Base-by-base conservation (phyloP, 2,329 filamentous ascomycete genomes). In the Fusarium falciforme region DNA sequence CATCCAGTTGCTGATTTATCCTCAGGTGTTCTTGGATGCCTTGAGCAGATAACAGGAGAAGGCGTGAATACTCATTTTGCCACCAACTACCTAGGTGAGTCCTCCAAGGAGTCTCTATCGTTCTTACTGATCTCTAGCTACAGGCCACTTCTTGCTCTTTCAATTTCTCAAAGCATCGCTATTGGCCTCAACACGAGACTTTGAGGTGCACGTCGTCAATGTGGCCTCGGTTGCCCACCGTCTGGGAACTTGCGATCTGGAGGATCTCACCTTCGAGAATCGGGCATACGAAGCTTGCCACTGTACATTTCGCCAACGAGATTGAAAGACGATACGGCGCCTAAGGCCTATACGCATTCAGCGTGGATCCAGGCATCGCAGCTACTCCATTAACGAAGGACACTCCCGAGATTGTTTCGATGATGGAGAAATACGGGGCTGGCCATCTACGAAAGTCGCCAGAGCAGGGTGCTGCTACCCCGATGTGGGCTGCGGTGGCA, bases 141-240 rank as follows among this genome's bases (percentile, higher is more conserved):
- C 3, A 63, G 61, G 61, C 14, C 61, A 63, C n/a, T 63, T 63
- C 25, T 63, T 63, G 14, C 47, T 63, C 14, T 63, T 63, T 33
- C 61, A 63, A 12, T 25, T 63, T 2, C 22, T 63, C 9, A n/a
- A 40, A 16, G 25, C 47, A 36, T 20, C 61, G 9, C 61, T 55
- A 7, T 14, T 63, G 3, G 47, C 61, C 35, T 31, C 61, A 0
- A 17, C 61, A 8, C 6, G 11, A n/a, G 44, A 54, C 16, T 42
- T 10, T 17, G 47, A 54, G 6, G 54, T 33, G 2, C 44, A 47
- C 16, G 44, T 63, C 7, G 47, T 54, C 5, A 63, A 54, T 20
- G 61, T 63, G 1, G 61, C 44, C 25, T 63, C 61, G 4, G 61
- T 52, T n/a, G 47, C 47, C 35, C 47, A 63, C 10, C 61, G 44